Percentiles rank a stretch among this genome's conserved stretches.
Conservation (phyloP, 805 yeast genomes). For the Candida easanensis region DNA sequence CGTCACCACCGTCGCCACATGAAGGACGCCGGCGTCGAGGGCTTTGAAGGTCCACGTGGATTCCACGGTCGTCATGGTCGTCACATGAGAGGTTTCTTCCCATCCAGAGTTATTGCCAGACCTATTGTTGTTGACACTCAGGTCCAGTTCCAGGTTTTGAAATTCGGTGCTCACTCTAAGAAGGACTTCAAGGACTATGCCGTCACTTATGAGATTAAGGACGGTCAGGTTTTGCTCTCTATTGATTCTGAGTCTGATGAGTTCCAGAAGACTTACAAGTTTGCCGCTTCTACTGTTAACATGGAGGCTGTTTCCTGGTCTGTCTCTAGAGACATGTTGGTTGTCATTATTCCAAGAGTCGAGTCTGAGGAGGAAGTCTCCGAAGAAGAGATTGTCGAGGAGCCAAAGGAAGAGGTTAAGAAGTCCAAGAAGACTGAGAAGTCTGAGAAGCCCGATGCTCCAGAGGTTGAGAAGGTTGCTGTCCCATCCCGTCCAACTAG, state of each 20-base stretch:
- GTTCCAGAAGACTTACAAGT: conserved; percentile 16
- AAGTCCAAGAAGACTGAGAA: conserved; percentile 6
- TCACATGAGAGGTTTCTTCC: not conserved
- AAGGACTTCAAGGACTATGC: conserved; percentile 18
- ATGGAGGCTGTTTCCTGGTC: conserved; percentile 19
- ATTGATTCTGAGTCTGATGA: conserved; percentile 18
- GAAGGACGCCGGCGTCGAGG: too few species aligned
- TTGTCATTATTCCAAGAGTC: conserved; percentile 20
- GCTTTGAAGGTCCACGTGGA: not conserved
- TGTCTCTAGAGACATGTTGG: conserved; percentile 8
- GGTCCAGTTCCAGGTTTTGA: conserved; percentile 18
- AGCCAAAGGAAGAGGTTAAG: not conserved
- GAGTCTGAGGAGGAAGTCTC: conserved; percentile 3
- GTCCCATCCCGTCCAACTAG: conserved; percentile 1
- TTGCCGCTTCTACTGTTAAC: conserved; percentile 14
- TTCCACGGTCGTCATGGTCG: conserved; percentile 4
- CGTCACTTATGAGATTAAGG: conserved; percentile 13
- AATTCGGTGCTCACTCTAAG: conserved; percentile 9
- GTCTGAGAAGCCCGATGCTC: not conserved
- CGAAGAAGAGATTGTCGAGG: not conserved
- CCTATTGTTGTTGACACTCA: not conserved
- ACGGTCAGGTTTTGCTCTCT: conserved; percentile 9
- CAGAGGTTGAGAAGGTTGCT: not conserved
- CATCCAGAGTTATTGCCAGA: not conserved
- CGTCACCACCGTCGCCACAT: too few species aligned